Conservation (phyloP, 31 red algal species). For the Pterothamnion heteromorphum region DNA sequence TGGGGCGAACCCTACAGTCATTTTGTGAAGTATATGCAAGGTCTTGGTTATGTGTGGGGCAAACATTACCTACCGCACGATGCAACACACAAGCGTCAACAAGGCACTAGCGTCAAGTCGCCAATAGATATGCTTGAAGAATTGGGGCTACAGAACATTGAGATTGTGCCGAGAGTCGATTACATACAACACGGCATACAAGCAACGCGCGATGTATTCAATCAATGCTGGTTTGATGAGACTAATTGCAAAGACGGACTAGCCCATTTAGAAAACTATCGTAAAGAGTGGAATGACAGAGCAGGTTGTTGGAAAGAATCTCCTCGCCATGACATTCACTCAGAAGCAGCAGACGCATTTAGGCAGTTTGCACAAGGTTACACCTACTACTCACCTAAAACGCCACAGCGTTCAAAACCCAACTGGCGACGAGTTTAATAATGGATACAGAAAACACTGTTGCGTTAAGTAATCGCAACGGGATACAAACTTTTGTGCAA, state of each 20-base stretch:
- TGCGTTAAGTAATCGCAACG: no score
- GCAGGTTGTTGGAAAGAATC: neutral
- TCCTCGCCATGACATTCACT: neutral
- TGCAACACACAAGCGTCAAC: neutral
- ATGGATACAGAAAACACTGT: no score
- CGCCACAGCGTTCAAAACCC: no score
- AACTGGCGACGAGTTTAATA: no score
- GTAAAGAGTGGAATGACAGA: neutral
- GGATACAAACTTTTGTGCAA: no score
- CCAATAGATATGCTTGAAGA: neutral
- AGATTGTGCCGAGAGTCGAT: neutral
- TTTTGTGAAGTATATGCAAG: neutral
- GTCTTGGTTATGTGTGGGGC: neutral
- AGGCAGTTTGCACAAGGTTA: neutral
- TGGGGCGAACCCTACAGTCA: neutral
- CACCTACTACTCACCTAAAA: no score
- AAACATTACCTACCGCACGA: neutral
- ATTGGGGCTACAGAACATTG: neutral
- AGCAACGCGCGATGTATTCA: neutral
- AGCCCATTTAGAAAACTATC: neutral
- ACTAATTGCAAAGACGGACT: neutral
- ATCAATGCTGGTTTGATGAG: neutral
- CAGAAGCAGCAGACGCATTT: neutral
- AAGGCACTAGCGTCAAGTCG: neutral
- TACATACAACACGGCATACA: neutral